Evolutionary conservation across 768 basidiomycete genomes (phyloP).

Genomic region (Infundibulicybe gibba): DNA sequence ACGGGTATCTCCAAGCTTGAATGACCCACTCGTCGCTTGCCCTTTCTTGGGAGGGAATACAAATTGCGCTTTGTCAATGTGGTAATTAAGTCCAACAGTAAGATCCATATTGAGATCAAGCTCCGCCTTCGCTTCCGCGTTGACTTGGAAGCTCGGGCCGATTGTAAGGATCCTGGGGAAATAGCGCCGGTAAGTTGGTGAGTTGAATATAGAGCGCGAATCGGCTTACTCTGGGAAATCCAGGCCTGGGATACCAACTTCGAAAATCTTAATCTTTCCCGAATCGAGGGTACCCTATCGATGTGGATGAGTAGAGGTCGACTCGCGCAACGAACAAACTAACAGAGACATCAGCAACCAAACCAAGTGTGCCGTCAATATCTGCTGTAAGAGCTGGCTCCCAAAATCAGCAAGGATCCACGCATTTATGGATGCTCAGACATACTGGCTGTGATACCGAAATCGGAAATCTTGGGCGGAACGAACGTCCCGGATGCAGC

Average conservation of each 20-base stretch:
- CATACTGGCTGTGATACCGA: slow-evolving; percentile 28
- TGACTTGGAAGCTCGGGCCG: slow-evolving; percentile 35
- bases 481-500: slow-evolving; percentile 40
- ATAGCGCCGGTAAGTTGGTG: background rate
- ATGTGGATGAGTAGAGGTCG: background rate
- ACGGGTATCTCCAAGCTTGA: slow-evolving; percentile 26
- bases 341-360: slow-evolving; percentile 32
- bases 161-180: slow-evolving; percentile 30
- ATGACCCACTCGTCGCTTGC: slow-evolving; percentile 16
- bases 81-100: slow-evolving; percentile 27
- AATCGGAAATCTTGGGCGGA: slow-evolving; percentile 34
- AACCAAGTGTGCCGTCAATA: slow-evolving; percentile 28
- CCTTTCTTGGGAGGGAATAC: slow-evolving; percentile 30
- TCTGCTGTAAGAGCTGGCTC: slow-evolving; percentile 28
- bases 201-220: slow-evolving; percentile 5
- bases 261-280: slow-evolving; percentile 9
- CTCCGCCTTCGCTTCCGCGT: slow-evolving; percentile 18
- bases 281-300: slow-evolving; percentile 9
- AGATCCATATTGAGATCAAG: slow-evolving; percentile 30
- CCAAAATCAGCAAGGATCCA: background rate
- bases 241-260: slow-evolving; percentile 11
- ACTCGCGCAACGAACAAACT: background rate
- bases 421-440: background rate
- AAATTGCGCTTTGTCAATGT: slow-evolving; percentile 23
- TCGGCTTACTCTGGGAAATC: slow-evolving; percentile 15